Base-by-base conservation (phyloP, 352 stramenopile species). In the Phytophthora macrochlamydospora region DNA sequence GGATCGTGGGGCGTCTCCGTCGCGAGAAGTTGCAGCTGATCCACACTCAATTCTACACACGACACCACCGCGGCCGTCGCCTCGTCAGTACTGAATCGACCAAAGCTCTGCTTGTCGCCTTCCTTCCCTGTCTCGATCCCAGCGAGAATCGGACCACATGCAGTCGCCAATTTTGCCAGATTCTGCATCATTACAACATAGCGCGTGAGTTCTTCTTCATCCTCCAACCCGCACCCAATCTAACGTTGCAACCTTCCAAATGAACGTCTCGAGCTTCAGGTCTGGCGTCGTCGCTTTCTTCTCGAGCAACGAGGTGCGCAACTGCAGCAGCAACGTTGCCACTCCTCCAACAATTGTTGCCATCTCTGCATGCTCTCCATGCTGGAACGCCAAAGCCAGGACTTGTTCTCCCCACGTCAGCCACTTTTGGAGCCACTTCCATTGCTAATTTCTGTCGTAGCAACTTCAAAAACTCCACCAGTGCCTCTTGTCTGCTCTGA, bases 231-330 rank as follows among this genome's bases (percentile, higher is more conserved):
- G 50, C 7, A 38, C 18, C 18, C 33, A 9, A 57, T 3, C 31
- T 4, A 37, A 6, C 4, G 49, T 46, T 46, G 12, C 33, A 60
- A 86, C 78, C 78, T 87, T 87, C 78, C 78, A 87, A 9, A 83
- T 62, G 14, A 87, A 71, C 6, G 78, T 87, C 67, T 53, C 52
- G 8, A 75, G 60, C 53, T 83, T 81, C n/a, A 87, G 74, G 18
- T 76, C 64, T 2, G 48, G 55, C 1, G 32, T 46, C 5, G 40
- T 42, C 32, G 56, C 42, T n/a, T 73, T 58, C 33, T 38, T 29
- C 52, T 28, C 53, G 29, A 65, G 57, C 7, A 75, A 37, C 33
- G 55, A 63, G n/a, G 68, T 57, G 31, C 55, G 66, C 48, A 75
- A 31, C 28, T 67, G 52, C 62, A 78, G 29, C 24, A 78, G 32